phyloP scores from a whole-genome alignment of 306 rosid species.

The Cicer chorassanicum region DNA sequence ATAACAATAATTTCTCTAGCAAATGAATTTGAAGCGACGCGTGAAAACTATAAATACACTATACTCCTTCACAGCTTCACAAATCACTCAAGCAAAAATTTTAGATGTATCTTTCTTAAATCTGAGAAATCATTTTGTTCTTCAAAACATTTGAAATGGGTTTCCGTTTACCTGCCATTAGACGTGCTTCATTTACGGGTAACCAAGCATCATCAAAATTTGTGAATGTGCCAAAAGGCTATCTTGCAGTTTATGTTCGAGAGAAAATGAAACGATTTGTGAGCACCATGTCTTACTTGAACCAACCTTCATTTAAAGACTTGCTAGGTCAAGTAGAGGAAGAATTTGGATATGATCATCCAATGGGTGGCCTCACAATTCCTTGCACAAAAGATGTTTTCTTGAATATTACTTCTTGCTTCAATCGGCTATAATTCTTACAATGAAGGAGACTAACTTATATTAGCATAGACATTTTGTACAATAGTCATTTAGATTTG shows the following conservation, averaged over 20 bases:
- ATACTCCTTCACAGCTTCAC: background rate
- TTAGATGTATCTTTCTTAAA: background rate
- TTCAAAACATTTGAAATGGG: slow-evolving; percentile 28
- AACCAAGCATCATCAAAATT: slow-evolving; percentile 23
- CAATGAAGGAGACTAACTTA: background rate
- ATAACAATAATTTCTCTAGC: background rate
- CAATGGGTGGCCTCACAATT: slow-evolving; percentile 32
- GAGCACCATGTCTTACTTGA: slow-evolving; percentile 9
- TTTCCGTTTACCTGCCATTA: slow-evolving; percentile 19
- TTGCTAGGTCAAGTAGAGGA: background rate
- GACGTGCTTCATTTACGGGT: slow-evolving; percentile 4
- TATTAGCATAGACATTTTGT: background rate
- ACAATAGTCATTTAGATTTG: background rate
- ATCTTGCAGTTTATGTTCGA: slow-evolving; percentile 19
- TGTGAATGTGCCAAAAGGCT: slow-evolving; percentile 16
- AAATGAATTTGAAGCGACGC: slow-evolving; percentile 7
- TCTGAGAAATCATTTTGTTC: background rate
- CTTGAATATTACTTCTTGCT: background rate
- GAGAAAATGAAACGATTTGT: slow-evolving; percentile 14
- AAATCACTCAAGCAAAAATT: slow-evolving; percentile 15
- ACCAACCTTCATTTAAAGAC: slow-evolving; percentile 28
- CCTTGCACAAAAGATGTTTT: background rate
- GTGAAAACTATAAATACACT: slow-evolving; percentile 5
- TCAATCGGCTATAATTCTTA: slow-evolving; percentile 6
- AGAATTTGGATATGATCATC: slow-evolving; percentile 29